Percentiles rank a stretch among this genome's conserved stretches.
Evolutionary conservation across 805 yeast species (phyloP).

Genomic region (Ascoidea rubescens): DNA sequence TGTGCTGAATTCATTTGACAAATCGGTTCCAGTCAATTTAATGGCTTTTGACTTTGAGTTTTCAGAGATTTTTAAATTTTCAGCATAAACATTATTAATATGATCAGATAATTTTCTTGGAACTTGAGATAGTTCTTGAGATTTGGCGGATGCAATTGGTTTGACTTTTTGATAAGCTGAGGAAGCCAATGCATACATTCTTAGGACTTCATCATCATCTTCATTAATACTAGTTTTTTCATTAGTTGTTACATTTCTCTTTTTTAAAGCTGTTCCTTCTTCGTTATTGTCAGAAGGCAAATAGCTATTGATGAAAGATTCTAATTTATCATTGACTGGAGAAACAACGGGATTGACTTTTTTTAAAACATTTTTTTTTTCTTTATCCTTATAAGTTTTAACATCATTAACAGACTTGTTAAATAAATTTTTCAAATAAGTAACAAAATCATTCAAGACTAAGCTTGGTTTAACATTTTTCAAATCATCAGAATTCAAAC

Average conservation of each 20-base stretch:
- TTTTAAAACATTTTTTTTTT: constrained; percentile 10
- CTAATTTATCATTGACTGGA: constrained; percentile 18
- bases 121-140: constrained; percentile 5
- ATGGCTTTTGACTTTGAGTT: not conserved
- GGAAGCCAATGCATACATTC: constrained; percentile 14
- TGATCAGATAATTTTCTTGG: too few relatives aligned
- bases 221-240: constrained; percentile 4
- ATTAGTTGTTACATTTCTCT: constrained; percentile 4
- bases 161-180: constrained; percentile 17
- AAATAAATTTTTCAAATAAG: not conserved
- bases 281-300: constrained; percentile 12
- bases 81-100: too few relatives aligned
- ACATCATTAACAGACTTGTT: not conserved
- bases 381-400: constrained; percentile 1
- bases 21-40: not conserved
- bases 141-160: constrained; percentile 13
- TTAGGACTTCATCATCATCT: constrained; percentile 15
- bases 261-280: not conserved
- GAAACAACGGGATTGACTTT: constrained; percentile 17
- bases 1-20: not conserved
- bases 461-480: too few relatives aligned
- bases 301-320: constrained; percentile 14
- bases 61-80: too few relatives aligned
- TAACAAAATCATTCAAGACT: not conserved
- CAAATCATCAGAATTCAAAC: not conserved